Base-by-base conservation (phyloP, 164 flowering plant species). In the Brasenia schreberi region DNA sequence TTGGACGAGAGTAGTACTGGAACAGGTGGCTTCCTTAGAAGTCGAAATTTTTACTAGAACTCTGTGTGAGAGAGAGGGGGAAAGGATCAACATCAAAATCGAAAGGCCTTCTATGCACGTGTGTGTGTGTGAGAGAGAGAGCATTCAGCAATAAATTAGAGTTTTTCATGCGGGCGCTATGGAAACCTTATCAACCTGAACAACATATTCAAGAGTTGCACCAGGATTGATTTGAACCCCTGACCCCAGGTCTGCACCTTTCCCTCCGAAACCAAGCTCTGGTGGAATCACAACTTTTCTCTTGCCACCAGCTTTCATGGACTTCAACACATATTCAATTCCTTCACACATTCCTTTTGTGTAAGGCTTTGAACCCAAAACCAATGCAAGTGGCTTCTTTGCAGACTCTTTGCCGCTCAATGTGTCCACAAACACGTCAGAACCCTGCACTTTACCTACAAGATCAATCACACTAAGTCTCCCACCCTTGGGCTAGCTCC, bases 271-370 rank as follows among this genome's bases (percentile, higher is more conserved):
- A 12, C 90, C 95, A 52, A 90, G 72, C 63, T 61, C 72, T 0
- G 93, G 77, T 73, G 96, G 96, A 66, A 90, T 70, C 12, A 85
- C 73, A 14, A 86, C 87, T 77, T 80, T 88, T 66, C 96, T 81
- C 70, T 80, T 90, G 10, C 96, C 96, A 5, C 96, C 93, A 2
- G 85, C 80, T 70, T 85, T 88, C 92, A 90, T 90, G 4, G 87
- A 71, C 72, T 78, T 85, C 77, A 88, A 64, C 5, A 77, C 89
- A 69, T 77, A 23, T 33, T 92, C 96, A 65, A 88, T 76, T 6
- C 98, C 98, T 81, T 92, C 96, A 78, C 96, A 87, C 83, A 90
- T 77, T 33, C 98, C 98, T 70, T 70, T 92, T 5, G 84, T 82
- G 56, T 90, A 92, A 14, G 98, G 96, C 75, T 95, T 85, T 59